Percentiles rank a stretch among this genome's conserved stretches.
Evolutionary conservation across 257 asterid genomes (phyloP).

Genomic region (Fraxinus cuspidata): DNA sequence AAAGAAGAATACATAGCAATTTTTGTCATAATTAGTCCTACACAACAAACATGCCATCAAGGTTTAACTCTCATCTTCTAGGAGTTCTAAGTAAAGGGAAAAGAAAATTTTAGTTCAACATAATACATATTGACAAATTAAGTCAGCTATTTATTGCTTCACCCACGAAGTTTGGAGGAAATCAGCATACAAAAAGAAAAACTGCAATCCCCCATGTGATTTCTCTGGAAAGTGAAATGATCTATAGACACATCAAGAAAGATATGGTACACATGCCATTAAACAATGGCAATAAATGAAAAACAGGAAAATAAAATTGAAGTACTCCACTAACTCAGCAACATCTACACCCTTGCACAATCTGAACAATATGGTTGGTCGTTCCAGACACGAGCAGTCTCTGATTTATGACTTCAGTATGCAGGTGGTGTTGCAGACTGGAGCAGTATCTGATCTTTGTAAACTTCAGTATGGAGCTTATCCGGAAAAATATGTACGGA

Average conservation of each 20-base stretch:
- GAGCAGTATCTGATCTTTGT: not conserved
- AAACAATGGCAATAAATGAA: not conserved
- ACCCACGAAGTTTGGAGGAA: not conserved
- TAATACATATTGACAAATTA: not conserved
- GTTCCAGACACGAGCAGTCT: not conserved
- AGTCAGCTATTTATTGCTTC: not conserved
- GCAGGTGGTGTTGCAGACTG: not conserved
- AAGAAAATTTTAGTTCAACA: not conserved
- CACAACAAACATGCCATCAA: no score
- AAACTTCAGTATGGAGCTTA: not conserved
- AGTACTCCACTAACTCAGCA: not conserved
- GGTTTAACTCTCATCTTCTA: no score
- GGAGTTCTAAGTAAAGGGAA: no score
- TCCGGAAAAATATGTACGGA: not conserved
- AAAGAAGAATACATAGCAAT: no score
- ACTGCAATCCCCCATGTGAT: not conserved
- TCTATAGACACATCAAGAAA: not conserved
- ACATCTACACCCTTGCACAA: not conserved
- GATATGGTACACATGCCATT: not conserved
- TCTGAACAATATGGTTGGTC: not conserved
- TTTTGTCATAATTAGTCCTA: no score
- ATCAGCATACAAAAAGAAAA: not conserved
- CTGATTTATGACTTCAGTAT: not conserved
- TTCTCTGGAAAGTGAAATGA: not conserved
- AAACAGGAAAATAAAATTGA: not conserved